Base-by-base conservation (phyloP, 805 yeast species). In the Candida maesae region DNA sequence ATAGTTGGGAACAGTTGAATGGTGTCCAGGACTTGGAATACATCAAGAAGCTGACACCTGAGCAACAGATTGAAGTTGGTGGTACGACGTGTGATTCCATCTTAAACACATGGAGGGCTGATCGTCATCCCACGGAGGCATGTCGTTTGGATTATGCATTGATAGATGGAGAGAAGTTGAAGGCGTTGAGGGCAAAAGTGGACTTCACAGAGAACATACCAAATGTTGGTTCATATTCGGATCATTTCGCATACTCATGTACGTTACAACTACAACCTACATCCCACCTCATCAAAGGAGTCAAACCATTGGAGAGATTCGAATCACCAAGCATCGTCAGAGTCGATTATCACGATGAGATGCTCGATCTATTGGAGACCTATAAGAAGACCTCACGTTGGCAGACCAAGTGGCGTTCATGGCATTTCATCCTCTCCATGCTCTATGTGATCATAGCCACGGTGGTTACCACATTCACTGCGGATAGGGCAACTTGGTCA, bases 31-130 rank as follows among this genome's bases (percentile, higher is more conserved):
- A 64, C 47, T 39, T 65, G 14, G 64, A 64, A 13, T 59, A 63
- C 10, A 66, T 82, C 21, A 71, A 71, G 18, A 50, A 53, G 6
- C 51, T 82, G 60, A 58, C 66, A 2, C 81, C 87, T 0, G 51
- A 65, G 24, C 74, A 76, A 16, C 98, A 93, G 59, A 71, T 93
- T 29, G 59, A 57, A 7, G 49, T 66, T 16, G 96, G 87, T 6
- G 97, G 96, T 1, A 78, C 84, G 6, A 93, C 99, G 0, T 89
- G 98, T 61, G 96, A 93, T 57, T 85, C 95, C 1, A 70, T 68
- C 13, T 66, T 90, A 42, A 91, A 93, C 57, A 85, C 96, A 2
- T 93, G 96, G 95, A 73, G 98, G 47, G 67, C 45, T 1, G 32
- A 42, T 18, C 41, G 55, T 24, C 38, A 37, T 66, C 29, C 55